Conservation (phyloP, 176 grass and related monocot genomes). For the Cocos nucifera region DNA sequence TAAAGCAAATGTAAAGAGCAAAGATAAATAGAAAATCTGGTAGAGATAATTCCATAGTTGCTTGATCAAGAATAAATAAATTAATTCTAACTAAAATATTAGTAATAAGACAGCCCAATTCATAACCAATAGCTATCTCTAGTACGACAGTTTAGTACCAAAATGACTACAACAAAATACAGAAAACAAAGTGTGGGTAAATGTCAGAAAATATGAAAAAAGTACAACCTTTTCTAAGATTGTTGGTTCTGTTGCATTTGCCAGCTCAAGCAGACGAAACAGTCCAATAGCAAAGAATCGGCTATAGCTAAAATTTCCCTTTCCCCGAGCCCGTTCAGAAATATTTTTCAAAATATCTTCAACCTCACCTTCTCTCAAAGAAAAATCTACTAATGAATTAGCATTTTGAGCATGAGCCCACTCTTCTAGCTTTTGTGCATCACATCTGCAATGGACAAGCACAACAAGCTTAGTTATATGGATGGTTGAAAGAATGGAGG, state of each 20-base stretch:
- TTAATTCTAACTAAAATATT: too few relatives aligned
- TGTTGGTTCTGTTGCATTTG: constrained; percentile 90
- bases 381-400: constrained; percentile 68
- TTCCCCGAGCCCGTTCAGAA: constrained; percentile 73
- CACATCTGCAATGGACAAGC: constrained; percentile 15
- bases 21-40: too few relatives aligned
- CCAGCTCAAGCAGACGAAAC: constrained; percentile 88
- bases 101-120: too few relatives aligned
- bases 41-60: too few relatives aligned
- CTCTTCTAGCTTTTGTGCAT: constrained; percentile 72
- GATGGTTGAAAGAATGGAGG: background rate
- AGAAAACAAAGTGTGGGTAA: background rate
- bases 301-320: constrained; percentile 91
- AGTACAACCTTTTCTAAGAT: constrained; percentile 70
- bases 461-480: background rate
- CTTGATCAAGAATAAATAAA: too few relatives aligned
- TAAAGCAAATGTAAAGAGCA: too few relatives aligned
- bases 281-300: constrained; percentile 94
- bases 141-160: background rate
- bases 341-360: constrained; percentile 79
- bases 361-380: constrained; percentile 77
- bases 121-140: too few relatives aligned
- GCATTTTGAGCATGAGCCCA: constrained; percentile 75
- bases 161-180: constrained; percentile 1
- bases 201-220: constrained; percentile 5